Conservation (phyloP, 495 filamentous ascomycete genomes). For the Daldinia vernicosa region DNA sequence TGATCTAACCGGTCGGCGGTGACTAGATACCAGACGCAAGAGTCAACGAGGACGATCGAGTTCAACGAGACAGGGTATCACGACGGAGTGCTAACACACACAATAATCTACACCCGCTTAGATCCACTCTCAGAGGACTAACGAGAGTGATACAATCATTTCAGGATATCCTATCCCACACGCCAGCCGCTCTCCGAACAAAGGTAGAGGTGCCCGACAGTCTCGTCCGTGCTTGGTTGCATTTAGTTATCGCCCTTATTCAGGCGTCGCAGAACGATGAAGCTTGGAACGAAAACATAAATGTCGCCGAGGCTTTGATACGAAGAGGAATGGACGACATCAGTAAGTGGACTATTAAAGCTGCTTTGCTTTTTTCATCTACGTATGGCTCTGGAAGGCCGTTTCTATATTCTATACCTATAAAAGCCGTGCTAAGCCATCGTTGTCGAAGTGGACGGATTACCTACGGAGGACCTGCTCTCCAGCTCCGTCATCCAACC, state of each 20-base stretch:
- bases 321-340: constrained; percentile 31
- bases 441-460: constrained; percentile 15
- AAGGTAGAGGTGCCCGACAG: constrained; percentile 43
- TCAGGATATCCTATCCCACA: constrained; percentile 39
- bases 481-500: constrained; percentile 49
- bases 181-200: constrained; percentile 15
- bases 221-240: constrained; percentile 46
- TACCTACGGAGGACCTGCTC: constrained; percentile 29
- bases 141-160: constrained; percentile 38
- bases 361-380: neutral
- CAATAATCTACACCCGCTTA: constrained; percentile 11
- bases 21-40: constrained; percentile 9
- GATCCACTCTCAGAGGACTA: constrained; percentile 30
- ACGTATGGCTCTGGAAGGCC: neutral
- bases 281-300: constrained; percentile 34
- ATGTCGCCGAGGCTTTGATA: constrained; percentile 26
- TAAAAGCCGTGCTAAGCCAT: constrained; percentile 1
- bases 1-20: neutral
- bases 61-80: neutral
- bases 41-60: neutral
- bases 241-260: constrained; percentile 46
- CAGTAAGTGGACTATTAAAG: constrained; percentile 20
- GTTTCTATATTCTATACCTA: neutral
- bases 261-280: constrained; percentile 25
- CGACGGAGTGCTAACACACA: neutral